A percentile compares a stretch with the other conserved stretches of the same genome.
Evolutionary conservation across 2,329 filamentous ascomycete genomes (phyloP).

Genomic region (Colletotrichum navitas): DNA sequence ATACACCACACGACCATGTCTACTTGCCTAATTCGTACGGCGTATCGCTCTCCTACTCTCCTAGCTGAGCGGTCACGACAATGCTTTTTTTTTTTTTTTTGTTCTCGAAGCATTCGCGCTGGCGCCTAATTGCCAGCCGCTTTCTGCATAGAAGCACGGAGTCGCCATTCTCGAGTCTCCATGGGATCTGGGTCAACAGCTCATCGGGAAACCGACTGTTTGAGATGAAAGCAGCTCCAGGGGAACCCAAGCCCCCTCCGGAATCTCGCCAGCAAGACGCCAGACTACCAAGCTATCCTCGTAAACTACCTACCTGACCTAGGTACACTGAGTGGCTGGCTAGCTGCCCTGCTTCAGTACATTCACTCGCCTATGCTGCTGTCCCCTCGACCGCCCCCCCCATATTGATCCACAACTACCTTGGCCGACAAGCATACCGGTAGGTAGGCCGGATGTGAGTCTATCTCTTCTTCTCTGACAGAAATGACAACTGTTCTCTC

Average conservation of each 20-base stretch:
- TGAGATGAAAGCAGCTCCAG: constrained; percentile 22
- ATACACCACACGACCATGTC: neutral
- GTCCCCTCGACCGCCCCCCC: neutral
- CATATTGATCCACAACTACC: neutral
- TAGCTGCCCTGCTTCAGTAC: neutral
- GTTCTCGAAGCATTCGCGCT: constrained; percentile 33
- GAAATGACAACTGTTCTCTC: constrained; percentile 19
- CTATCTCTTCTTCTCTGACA: neutral
- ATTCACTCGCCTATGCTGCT: neutral
- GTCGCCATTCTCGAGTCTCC: neutral
- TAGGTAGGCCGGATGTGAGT: neutral
- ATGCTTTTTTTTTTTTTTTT: constrained; percentile 39
- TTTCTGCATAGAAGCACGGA: constrained; percentile 5
- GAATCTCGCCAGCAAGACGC: constrained; percentile 5
- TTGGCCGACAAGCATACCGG: neutral
- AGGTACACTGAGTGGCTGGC: neutral
- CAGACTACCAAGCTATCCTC: neutral
- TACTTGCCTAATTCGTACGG: neutral
- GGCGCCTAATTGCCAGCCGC: neutral
- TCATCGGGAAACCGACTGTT: constrained; percentile 10
- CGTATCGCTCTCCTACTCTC: constrained; percentile 2
- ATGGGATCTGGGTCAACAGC: constrained; percentile 17
- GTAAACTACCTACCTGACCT: neutral
- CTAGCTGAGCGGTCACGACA: constrained; percentile 19
- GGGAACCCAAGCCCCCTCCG: constrained; percentile 15